phyloP scores from a whole-genome alignment of 108 stramenopile species.

The Cyclotella choctawhatcheeana region DNA sequence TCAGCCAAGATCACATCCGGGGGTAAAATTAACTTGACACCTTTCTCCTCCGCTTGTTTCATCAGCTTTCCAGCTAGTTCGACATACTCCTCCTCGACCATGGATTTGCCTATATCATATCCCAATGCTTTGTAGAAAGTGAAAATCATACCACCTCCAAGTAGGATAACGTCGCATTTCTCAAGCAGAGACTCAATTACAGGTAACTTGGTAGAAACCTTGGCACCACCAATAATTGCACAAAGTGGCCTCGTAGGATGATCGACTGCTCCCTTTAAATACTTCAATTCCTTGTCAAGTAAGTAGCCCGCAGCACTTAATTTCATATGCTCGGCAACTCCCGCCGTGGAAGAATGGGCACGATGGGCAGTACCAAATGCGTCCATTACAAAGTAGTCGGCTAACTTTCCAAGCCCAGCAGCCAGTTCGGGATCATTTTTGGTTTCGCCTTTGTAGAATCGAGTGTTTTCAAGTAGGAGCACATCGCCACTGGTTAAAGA shows the following conservation, averaged over 20 bases:
- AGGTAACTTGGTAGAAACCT: conserved; percentile 98
- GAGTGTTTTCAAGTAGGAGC: conserved; percentile 94
- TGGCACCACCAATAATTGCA: conserved; percentile 99
- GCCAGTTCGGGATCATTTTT: conserved; percentile 85
- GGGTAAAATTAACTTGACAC: conserved; percentile 94
- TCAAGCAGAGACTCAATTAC: conserved; percentile 97
- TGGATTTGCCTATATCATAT: conserved; percentile 83
- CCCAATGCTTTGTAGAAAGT: conserved; percentile 98
- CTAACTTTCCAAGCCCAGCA: conserved; percentile 84
- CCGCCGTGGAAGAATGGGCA: conserved; percentile 97
- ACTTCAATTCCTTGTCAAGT: conserved; percentile 96
- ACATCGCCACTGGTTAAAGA: conserved; percentile 80
- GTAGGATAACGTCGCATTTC: conserved; percentile 93
- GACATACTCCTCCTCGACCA: conserved; percentile 94
- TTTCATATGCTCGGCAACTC: conserved; percentile 84
- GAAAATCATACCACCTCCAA: conserved; percentile 99
- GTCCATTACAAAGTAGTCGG: conserved; percentile 97
- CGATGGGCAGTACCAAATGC: conserved; percentile 99
- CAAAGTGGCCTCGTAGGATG: conserved; percentile 94
- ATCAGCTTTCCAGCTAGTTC: conserved; percentile 88
- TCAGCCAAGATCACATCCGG: conserved; percentile 93
- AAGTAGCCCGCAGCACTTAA: conserved; percentile 85
- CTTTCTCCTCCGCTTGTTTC: conserved; percentile 96
- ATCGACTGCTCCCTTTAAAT: conserved; percentile 96
- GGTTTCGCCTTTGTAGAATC: conserved; percentile 94